Conservation (phyloP, 305 asterid genomes). For the Withania somnifera region DNA sequence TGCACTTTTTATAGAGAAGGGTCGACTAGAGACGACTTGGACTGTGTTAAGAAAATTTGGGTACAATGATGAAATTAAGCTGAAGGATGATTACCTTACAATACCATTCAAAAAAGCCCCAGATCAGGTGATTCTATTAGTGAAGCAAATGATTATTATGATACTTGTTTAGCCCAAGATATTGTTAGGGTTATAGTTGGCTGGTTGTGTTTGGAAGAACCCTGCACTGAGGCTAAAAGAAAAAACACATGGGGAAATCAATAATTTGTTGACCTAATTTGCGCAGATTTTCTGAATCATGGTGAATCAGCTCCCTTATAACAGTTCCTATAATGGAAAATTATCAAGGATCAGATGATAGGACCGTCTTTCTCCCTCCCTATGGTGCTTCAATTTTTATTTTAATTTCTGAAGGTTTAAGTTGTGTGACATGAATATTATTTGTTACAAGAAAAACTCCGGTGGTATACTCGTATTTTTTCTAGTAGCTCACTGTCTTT, state of each 20-base stretch:
- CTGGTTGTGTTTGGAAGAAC: neutral
- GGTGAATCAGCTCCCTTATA: neutral
- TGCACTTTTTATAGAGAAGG: conserved; percentile 91
- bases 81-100: conserved; percentile 58
- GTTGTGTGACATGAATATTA: neutral
- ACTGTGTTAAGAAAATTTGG: conserved; percentile 89
- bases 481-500: neutral
- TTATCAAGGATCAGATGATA: neutral
- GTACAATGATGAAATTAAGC: conserved; percentile 69
- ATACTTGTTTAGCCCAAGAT: neutral
- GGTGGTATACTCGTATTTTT: neutral
- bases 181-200: neutral
- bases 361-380: neutral
- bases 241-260: neutral
- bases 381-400: neutral
- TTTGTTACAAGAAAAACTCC: neutral
- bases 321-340: neutral
- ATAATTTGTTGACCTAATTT: neutral
- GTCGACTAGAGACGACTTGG: conserved; percentile 87
- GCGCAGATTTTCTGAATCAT: neutral
- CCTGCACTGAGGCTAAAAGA: neutral
- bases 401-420: neutral
- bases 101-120: conserved; percentile 68
- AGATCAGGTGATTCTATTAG: conserved; percentile 64
- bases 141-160: neutral